Evolutionary conservation across 1,284 basidiomycete species (phyloP).

Genomic region (Sporisorium scitamineum): DNA sequence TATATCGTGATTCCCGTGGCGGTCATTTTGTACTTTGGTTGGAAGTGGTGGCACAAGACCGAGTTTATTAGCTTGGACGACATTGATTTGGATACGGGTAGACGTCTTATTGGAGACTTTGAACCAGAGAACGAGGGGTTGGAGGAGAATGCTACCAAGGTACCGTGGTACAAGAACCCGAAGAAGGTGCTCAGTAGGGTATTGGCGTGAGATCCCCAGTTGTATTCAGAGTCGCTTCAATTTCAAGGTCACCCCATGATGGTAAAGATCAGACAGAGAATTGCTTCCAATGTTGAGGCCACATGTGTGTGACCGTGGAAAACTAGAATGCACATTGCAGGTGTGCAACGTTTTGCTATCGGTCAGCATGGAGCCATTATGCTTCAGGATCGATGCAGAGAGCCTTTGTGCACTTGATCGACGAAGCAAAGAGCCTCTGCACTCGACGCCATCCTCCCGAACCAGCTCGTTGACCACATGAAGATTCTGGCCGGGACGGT

Average conservation of each 20-base stretch:
- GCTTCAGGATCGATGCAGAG: no score
- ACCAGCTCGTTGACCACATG: no score
- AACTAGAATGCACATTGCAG: no score
- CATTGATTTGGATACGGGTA: slow-evolving; percentile 38
- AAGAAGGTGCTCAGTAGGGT: slow-evolving; percentile 22
- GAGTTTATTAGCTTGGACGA: slow-evolving; percentile 45
- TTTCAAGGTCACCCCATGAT: background rate
- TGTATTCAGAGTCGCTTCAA: background rate
- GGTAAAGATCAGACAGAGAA: no score
- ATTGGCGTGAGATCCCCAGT: background rate
- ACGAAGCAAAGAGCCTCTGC: no score
- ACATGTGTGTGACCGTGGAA: no score
- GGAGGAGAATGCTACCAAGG: background rate
- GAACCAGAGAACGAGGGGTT: background rate
- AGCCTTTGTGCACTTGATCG: no score
- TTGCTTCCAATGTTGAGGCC: no score
- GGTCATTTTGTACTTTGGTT: slow-evolving; percentile 78
- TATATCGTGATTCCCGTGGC: slow-evolving; percentile 82
- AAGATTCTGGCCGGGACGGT: no score
- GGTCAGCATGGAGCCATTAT: no score
- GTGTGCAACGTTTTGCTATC: no score
- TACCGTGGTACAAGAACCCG: slow-evolving; percentile 29
- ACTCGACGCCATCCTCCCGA: no score
- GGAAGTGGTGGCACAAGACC: slow-evolving; percentile 73
- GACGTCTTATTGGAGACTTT: slow-evolving; percentile 30